These are phyloP conservation scores for Stereum hirsutum DNA, from an alignment of 1,284 basidiomycete species.

Conservation along the genomic window DNA sequence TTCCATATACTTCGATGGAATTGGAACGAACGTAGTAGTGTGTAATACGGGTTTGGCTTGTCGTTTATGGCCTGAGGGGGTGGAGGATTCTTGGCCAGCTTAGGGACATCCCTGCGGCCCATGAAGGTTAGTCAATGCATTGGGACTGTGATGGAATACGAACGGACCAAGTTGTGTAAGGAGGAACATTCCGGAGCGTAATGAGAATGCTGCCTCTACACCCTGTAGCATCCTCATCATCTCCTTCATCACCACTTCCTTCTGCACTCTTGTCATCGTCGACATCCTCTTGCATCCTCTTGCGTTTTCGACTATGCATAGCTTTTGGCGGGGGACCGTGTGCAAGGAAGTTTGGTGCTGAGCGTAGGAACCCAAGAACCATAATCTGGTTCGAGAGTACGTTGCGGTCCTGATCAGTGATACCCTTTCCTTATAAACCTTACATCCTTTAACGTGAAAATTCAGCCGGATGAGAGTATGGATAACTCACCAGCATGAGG, in stretches of 20 bases:
- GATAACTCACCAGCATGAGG: slow-evolving; percentile 78
- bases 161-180: slow-evolving; percentile 55
- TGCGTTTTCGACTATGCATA: slow-evolving; percentile 32
- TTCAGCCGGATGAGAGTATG: not conserved
- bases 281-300: slow-evolving; percentile 21
- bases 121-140: slow-evolving; percentile 3
- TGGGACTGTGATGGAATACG: not conserved
- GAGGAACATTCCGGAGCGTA: slow-evolving; percentile 79
- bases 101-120: slow-evolving; percentile 58
- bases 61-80: slow-evolving; percentile 32
- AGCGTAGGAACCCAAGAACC: slow-evolving; percentile 79
- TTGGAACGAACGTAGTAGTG: slow-evolving; percentile 71
- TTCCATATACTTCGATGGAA: slow-evolving; percentile 71
- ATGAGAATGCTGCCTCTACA: slow-evolving; percentile 68
- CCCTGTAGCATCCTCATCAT: slow-evolving; percentile 14
- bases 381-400: slow-evolving; percentile 87
- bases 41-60: slow-evolving; percentile 58
- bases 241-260: slow-evolving; percentile 22
- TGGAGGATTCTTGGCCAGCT: slow-evolving; percentile 71
- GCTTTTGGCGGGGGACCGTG: slow-evolving; percentile 45
- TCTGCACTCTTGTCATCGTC: slow-evolving; percentile 37
- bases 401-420: slow-evolving; percentile 92
- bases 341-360: slow-evolving; percentile 57
- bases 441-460: slow-evolving; percentile 3
- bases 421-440: slow-evolving; percentile 66